These are phyloP conservation scores for Monosporascus cannonballus DNA, from an alignment of 2,329 filamentous ascomycete species.

Conservation along the genomic window DNA sequence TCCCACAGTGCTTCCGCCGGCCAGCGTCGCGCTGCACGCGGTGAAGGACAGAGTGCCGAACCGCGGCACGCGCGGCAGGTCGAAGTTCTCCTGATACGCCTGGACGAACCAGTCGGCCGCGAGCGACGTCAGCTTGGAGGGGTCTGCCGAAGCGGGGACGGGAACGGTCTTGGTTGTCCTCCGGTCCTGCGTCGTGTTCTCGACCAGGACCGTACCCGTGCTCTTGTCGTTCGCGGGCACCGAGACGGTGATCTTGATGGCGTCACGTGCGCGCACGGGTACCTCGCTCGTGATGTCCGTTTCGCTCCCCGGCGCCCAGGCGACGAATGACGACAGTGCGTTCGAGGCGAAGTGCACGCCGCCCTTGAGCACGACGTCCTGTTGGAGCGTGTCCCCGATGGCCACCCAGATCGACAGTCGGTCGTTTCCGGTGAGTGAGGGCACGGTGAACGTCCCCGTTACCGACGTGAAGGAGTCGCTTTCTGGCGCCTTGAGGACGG, in stretches of 20 bases:
- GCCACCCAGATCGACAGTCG: slow-evolving; percentile 12
- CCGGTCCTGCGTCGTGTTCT: slow-evolving; percentile 9
- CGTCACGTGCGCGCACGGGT: slow-evolving; percentile 6
- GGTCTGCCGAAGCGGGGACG: slow-evolving; percentile 4
- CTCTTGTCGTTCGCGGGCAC: slow-evolving; percentile 3
- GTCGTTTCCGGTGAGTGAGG: slow-evolving; percentile 3
- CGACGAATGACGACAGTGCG: slow-evolving; percentile 4
- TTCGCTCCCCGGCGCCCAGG: slow-evolving; percentile 6
- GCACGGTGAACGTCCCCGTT: slow-evolving; percentile 9
- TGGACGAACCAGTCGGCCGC: slow-evolving; percentile 13
- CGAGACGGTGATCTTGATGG: slow-evolving; percentile 7
- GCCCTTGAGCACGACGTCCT: slow-evolving; percentile 10
- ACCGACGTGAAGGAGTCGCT: slow-evolving; percentile 7
- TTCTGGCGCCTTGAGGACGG: slow-evolving; percentile 9
- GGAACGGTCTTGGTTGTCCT: slow-evolving; percentile 5
- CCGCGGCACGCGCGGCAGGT: slow-evolving; percentile 6
- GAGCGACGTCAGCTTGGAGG: slow-evolving; percentile 2
- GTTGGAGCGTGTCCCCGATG: slow-evolving; percentile 9
- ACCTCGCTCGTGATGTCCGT: slow-evolving; percentile 8
- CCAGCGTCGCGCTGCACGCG: slow-evolving; percentile 6
- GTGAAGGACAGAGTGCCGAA: slow-evolving; percentile 8
- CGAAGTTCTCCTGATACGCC: slow-evolving; percentile 8
- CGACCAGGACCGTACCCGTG: slow-evolving; percentile 7
- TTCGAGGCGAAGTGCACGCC: slow-evolving; percentile 8
- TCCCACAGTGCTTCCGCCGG: slow-evolving; percentile 3